Evolutionary conservation across 108 stramenopile genomes (phyloP).

Genomic region (Cyclostephanos tholiformis): DNA sequence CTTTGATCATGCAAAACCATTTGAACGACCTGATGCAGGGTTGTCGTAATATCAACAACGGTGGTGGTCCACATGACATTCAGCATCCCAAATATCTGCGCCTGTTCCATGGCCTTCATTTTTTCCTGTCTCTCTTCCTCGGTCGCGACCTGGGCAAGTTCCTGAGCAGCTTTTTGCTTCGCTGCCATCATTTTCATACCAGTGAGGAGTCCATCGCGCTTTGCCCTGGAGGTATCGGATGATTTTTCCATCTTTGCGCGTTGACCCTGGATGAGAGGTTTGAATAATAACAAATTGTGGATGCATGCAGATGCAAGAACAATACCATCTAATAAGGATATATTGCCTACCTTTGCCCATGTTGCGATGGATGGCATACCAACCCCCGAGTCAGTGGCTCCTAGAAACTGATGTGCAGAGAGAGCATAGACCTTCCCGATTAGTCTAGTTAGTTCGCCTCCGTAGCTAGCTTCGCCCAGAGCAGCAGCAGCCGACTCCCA

Average conservation of each 20-base stretch:
- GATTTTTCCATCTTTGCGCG: constrained; percentile 49
- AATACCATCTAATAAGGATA: background rate
- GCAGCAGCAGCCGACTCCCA: constrained; percentile 59
- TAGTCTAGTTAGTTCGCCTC: constrained; percentile 53
- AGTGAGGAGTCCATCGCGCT: constrained; percentile 51
- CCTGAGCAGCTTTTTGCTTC: constrained; percentile 53
- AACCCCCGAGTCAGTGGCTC: constrained; percentile 68
- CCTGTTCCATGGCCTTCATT: constrained; percentile 53
- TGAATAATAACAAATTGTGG: background rate
- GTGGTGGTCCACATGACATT: constrained; percentile 78
- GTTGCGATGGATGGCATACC: constrained; percentile 71
- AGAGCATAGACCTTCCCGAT: constrained; percentile 73
- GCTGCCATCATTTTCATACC: constrained; percentile 57
- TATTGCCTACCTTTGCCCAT: constrained; percentile 54
- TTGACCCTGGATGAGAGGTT: constrained; percentile 24
- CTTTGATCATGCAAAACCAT: constrained; percentile 79
- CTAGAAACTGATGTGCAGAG: constrained; percentile 66
- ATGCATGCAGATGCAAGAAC: background rate
- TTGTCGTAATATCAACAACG: constrained; percentile 78
- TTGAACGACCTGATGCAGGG: constrained; percentile 67
- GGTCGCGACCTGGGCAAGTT: constrained; percentile 56
- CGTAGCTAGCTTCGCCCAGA: constrained; percentile 63
- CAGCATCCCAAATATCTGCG: constrained; percentile 47
- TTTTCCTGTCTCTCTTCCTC: constrained; percentile 61
- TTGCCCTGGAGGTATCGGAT: constrained; percentile 43